Evolutionary conservation across 495 filamentous ascomycete genomes (phyloP).

Genomic region (Penicillium chermesinum): DNA sequence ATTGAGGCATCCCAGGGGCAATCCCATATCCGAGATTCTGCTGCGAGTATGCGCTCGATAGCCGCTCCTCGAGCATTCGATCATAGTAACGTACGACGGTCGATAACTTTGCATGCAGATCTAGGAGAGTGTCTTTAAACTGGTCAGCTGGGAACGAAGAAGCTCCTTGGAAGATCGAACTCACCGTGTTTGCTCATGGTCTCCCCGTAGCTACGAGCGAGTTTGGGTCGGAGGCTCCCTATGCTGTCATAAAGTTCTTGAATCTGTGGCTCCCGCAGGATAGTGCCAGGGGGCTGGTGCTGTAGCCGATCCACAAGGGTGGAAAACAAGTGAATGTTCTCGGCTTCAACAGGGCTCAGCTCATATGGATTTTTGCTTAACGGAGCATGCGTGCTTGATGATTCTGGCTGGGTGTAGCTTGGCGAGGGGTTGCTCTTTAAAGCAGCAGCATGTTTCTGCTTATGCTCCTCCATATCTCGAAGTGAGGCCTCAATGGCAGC

Average conservation of each 20-base stretch:
- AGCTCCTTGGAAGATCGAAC: conserved; percentile 18
- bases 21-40: conserved; percentile 52
- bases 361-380: conserved; percentile 89
- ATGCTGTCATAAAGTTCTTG: conserved; percentile 98
- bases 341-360: conserved; percentile 86
- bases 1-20: conserved; percentile 46
- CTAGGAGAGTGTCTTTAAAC: conserved; percentile 74
- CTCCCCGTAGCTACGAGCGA: conserved; percentile 94
- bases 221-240: conserved; percentile 81
- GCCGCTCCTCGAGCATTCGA: conserved; percentile 91
- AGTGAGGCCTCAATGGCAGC: conserved; percentile 96
- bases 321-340: conserved; percentile 95
- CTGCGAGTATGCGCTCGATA: conserved; percentile 88
- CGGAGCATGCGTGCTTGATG: conserved; percentile 25
- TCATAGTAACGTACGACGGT: conserved; percentile 99
- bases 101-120: conserved; percentile 89
- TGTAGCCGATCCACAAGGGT: conserved; percentile 92
- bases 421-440: conserved; percentile 60
- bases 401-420: conserved; percentile 22
- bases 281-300: conserved; percentile 91
- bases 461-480: conserved; percentile 97
- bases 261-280: conserved; percentile 91
- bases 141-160: conserved; percentile 13
- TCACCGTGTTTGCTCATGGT: conserved; percentile 99
- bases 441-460: conserved; percentile 76